These are phyloP conservation scores for Penicillium sp. DNA, from an alignment of 2,329 filamentous ascomycete genomes.

Conservation along the genomic window DNA sequence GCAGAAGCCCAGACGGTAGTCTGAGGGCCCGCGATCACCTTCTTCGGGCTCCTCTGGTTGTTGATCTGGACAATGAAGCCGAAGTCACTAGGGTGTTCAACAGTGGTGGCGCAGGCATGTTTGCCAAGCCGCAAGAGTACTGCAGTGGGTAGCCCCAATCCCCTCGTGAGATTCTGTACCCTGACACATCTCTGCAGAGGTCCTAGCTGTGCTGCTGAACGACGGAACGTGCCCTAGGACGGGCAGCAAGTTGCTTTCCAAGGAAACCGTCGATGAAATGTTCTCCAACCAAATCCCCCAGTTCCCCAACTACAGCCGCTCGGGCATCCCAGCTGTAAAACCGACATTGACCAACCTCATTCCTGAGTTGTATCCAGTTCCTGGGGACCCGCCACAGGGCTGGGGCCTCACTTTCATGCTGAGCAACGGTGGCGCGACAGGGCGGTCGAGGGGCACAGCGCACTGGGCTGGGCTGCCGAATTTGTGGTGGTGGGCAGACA, in stretches of 20 bases:
- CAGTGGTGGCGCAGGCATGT: slow-evolving; percentile 63
- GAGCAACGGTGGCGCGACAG: slow-evolving; percentile 50
- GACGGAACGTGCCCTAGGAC: slow-evolving; percentile 62
- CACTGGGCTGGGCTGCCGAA: slow-evolving; percentile 64
- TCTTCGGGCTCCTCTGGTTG: slow-evolving; percentile 49
- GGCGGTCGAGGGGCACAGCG: slow-evolving; percentile 52
- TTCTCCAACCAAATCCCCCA: slow-evolving; percentile 63
- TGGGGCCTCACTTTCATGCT: slow-evolving; percentile 65
- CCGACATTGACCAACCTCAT: slow-evolving; percentile 50
- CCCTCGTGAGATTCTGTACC: background rate
- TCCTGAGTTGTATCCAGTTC: slow-evolving; percentile 52
- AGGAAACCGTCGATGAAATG: slow-evolving; percentile 62
- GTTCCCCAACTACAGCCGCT: slow-evolving; percentile 55
- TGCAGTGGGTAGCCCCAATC: background rate
- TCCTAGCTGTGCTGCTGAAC: slow-evolving; percentile 64
- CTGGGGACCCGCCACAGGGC: slow-evolving; percentile 52
- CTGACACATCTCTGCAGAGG: slow-evolving; percentile 32
- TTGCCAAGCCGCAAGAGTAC: slow-evolving; percentile 61
- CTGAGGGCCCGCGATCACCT: slow-evolving; percentile 52
- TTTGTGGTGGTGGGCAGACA: slow-evolving; percentile 63
- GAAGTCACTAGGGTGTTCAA: slow-evolving; percentile 55
- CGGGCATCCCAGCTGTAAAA: slow-evolving; percentile 49
- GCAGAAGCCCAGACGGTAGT: slow-evolving; percentile 48
- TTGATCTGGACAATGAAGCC: slow-evolving; percentile 26
- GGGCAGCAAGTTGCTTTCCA: slow-evolving; percentile 54